phyloP scores from a whole-genome alignment of 2,329 filamentous ascomycete species.

The Colletotrichum tabaci region DNA sequence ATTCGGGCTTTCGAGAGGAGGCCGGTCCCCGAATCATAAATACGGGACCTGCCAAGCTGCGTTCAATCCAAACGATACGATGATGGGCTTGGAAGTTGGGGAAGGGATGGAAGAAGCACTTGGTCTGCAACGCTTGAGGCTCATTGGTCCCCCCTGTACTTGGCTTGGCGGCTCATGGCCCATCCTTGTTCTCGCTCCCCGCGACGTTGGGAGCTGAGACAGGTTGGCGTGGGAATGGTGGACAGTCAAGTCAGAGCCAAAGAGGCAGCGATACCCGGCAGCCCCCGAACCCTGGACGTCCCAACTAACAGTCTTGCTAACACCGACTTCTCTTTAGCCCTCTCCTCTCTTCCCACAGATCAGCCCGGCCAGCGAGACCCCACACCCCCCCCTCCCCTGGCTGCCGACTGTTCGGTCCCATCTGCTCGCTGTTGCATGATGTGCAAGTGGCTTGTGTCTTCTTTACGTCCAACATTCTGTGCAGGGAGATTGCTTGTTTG shows the following conservation, averaged over 20 bases:
- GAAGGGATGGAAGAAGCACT: conserved; percentile 38
- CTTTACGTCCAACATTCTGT: conserved; percentile 35
- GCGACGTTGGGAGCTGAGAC: conserved; percentile 42
- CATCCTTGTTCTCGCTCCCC: conserved; percentile 33
- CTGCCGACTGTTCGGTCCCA: conserved; percentile 35
- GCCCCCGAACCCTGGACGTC: conserved; percentile 42
- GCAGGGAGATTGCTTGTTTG: conserved; percentile 37
- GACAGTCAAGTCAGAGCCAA: conserved; percentile 40
- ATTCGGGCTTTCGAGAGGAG: background rate
- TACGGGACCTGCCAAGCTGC: conserved; percentile 32
- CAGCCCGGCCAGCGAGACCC: conserved; percentile 35
- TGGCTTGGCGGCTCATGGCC: conserved; percentile 25
- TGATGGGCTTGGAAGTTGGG: conserved; percentile 36
- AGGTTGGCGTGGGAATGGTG: conserved; percentile 38
- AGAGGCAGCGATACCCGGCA: conserved; percentile 35
- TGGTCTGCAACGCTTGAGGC: conserved; percentile 22
- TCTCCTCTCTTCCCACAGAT: conserved; percentile 27
- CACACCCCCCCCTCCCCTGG: conserved; percentile 1
- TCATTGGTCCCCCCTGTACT: conserved; percentile 26
- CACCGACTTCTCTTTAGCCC: too few relatives aligned
- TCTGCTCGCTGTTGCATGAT: conserved; percentile 40
- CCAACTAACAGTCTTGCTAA: conserved; percentile 29
- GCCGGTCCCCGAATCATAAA: conserved; percentile 12
- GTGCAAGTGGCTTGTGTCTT: conserved; percentile 38
- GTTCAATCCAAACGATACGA: conserved; percentile 40